Base-by-base conservation (phyloP, 2,329 filamentous ascomycete genomes). In the Cryphonectria parasitica region DNA sequence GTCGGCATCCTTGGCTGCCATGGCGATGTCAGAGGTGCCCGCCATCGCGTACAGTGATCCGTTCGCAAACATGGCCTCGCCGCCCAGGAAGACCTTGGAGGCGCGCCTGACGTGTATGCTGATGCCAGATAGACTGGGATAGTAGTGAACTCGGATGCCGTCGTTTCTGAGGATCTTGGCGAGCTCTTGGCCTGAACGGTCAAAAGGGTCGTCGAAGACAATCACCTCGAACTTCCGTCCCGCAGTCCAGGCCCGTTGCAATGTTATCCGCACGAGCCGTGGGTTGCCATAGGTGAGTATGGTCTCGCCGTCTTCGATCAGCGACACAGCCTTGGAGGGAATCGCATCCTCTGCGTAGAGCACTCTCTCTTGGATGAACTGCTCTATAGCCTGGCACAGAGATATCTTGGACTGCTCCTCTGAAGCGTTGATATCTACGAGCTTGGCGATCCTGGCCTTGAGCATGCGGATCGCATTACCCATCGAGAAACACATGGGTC, bases 401-500 rank as follows among this genome's bases (percentile, higher is more conserved):
- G 90, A 85, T 69, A 90, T 87, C 82, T 97, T 98, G 36, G 95
- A 95, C 64, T 93, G 90, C 28, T 89, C 83, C 78, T 99, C 95
- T 41, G 93, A 90, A 1, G 91, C 88, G 75, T 95, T 92, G 56
- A 95, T 94, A 76, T 98, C 94, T 8, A 64, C 60, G 71, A 98
- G 91, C 75, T 94, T 94, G 76, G 93, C 92, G 78, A 99, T 95
- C 77, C 94, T 90, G 64, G 97, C 89, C 84, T 99, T 99, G 65
- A 99, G 87, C 86, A 94, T 95, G 68, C 96, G 90, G 78, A 99
- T 97, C 49, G 94, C 94, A 80, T 98, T 99, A 72, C 96, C 96
- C 91, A 98, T 97, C 73, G 93, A 94, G 81, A 97, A 96, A 75
- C 93, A 97, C 82, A 99, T 92, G 45, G 96, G 95, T n/a, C 96